These are phyloP conservation scores for Xylaria polymorpha DNA, from an alignment of 2,329 filamentous ascomycete genomes.

Conservation along the genomic window DNA sequence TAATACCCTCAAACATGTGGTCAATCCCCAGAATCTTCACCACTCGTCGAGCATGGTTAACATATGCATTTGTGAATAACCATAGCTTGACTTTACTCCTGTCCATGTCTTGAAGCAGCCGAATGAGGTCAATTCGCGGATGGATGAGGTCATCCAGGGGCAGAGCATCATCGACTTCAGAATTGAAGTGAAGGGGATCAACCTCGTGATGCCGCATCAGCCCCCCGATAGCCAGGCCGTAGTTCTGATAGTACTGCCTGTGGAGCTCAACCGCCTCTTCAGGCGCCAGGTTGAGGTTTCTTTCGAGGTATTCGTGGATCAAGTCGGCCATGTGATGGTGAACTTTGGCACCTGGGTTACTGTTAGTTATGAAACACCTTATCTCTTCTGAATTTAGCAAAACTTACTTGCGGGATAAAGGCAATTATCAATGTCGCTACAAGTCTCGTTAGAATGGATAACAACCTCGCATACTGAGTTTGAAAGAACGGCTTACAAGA, in stretches of 20 bases:
- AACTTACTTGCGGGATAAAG: constrained; percentile 35
- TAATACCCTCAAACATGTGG: constrained; percentile 35
- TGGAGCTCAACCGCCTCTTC: constrained; percentile 32
- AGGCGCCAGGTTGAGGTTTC: constrained; percentile 24
- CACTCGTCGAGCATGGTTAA: constrained; percentile 34
- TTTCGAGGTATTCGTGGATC: constrained; percentile 36
- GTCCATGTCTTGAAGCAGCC: constrained; percentile 31
- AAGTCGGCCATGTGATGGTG: constrained; percentile 35
- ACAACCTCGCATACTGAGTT: no score
- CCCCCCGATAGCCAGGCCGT: constrained; percentile 30
- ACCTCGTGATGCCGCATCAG: constrained; percentile 33
- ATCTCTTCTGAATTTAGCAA: background rate
- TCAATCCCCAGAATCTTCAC: constrained; percentile 30
- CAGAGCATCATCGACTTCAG: constrained; percentile 33
- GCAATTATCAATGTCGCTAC: constrained; percentile 35
- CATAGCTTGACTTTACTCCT: constrained; percentile 30
- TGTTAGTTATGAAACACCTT: constrained; percentile 1
- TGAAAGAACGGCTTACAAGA: constrained; percentile 25
- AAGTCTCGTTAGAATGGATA: constrained; percentile 1
- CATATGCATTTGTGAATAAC: constrained; percentile 36
- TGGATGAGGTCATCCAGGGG: constrained; percentile 31
- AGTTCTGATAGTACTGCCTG: constrained; percentile 29
- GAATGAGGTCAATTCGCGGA: constrained; percentile 19
- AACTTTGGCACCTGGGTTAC: constrained; percentile 19
- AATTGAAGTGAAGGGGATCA: constrained; percentile 35